Base-by-base conservation (phyloP, 73 alveolate species). In the Stentor coeruleus region DNA sequence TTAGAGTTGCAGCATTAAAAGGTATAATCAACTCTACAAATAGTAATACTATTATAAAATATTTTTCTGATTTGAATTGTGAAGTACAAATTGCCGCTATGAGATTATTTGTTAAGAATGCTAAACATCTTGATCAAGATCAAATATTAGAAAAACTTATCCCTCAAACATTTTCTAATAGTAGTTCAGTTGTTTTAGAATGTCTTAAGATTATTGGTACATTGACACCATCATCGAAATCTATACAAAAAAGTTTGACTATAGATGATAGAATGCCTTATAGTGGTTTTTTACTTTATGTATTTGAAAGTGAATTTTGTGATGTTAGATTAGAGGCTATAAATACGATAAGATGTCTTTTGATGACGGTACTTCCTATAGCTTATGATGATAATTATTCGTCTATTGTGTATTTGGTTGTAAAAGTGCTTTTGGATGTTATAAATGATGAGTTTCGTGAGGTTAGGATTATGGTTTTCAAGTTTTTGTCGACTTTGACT, bases 371-470 rank as follows among this genome's bases (percentile, higher is more conserved):
- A 15, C n/a, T 66, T 20, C n/a, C n/a, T 20, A 20, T 26, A 0
- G 26, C n/a, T 66, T 2, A 20, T 31, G 37, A 66, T 20, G 79
- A 66, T 14, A 31, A 66, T 14, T 66, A 31, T 40, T 20, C n/a
- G n/a, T 26, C 42, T 20, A 28, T 20, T 26, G n/a, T 66, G 14
- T 66, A 66, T 33, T 20, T 20, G 37, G 79, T 66, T 31, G 37
- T 66, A 33, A 66, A 66, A 2, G 37, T 66, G 20, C 37, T 31
- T 31, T 40, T 66, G 0, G 79, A 66, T 31, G 39, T 31, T 11
- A 66, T 66, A 1, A 66, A 66, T 2, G 79, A 66, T 2, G 79
- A 66, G 79, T 66, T 66, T 2, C n/a, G 79, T 14, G 79, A 66
- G 33, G 79, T 66, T 26, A 66, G 79, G 33, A 66, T 66, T 66